Evolutionary conservation across 2,329 filamentous ascomycete species (phyloP), one percentile per base, ranked within the genome.

Genomic region (Atkinsonella hypoxylon): DNA sequence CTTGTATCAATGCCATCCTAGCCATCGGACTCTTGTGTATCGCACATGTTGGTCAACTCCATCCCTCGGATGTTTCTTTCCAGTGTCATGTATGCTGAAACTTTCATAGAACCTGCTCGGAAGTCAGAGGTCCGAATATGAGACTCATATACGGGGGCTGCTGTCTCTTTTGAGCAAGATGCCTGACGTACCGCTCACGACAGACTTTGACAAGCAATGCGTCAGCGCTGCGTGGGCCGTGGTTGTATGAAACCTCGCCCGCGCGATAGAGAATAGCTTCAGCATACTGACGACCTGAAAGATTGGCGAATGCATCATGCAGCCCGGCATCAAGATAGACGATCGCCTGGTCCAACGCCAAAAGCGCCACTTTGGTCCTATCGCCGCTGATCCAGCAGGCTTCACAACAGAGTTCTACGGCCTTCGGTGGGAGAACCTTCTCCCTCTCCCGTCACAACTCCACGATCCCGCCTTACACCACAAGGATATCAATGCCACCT

Each of bases 241-340:
- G 3, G 47, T 49, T 6, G 47, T 49, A 36, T 34, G 47, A 2
- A 4, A 8, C 9, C 34, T 36, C 26, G 26, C 26, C 26, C 6
- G 26, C 26, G 3, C 32, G 5, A 13, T 10, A 36, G 8, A 26
- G 26, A 26, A 26, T 7, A 4, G 26, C 34, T 7, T 15, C 15
- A 36, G 11, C 8, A 36, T 12, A 15, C 34, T 36, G 15, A 36
- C 34, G 34, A 36, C 15, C 34, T 36, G 11, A 15, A 26, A 49
- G 47, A 49, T 49, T 44, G 47, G 47, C 26, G 47, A 49, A 13
- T 49, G 47, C 39, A 49, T 49, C 39, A 49, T 49, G 47, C 39
- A 49, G 26, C 47, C 47, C 20, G 22, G n/a, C 26, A 49, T 49
- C 12, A 41, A 49, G 18, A 49, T 49, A 43, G 39, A 42, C 18